Evolutionary conservation across 805 yeast genomes (phyloP).

Genomic region (Clavispora vitiphila): DNA sequence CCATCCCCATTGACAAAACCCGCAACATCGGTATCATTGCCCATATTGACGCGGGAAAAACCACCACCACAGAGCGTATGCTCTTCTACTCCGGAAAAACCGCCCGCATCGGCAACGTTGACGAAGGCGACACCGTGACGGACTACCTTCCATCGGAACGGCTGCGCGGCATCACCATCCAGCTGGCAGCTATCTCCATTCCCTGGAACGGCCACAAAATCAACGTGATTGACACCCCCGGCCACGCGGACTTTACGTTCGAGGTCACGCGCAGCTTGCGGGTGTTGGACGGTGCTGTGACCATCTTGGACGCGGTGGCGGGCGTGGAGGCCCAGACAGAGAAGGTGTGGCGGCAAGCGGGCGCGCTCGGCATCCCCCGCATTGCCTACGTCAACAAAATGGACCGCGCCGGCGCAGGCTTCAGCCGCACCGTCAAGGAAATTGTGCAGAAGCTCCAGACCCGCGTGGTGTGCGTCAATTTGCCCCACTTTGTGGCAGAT

Average conservation of each 20-base stretch:
- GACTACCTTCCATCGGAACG: constrained; percentile 89
- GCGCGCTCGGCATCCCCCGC: constrained; percentile 60
- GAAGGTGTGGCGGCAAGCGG: constrained; percentile 91
- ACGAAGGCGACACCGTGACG: constrained; percentile 94
- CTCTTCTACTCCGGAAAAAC: constrained; percentile 84
- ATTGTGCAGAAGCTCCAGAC: constrained; percentile 72
- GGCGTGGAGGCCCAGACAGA: constrained; percentile 99
- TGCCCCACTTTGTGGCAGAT: constrained; percentile 57
- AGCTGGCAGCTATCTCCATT: constrained; percentile 90
- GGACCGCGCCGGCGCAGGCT: constrained; percentile 97
- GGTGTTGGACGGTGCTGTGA: constrained; percentile 91
- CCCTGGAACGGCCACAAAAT: constrained; percentile 77
- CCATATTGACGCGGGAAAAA: constrained; percentile 98
- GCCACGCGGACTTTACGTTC: constrained; percentile 95
- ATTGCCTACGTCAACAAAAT: constrained; percentile 85
- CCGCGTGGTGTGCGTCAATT: constrained; percentile 64
- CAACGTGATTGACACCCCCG: constrained; percentile 94
- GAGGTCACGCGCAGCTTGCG: constrained; percentile 88
- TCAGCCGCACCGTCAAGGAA: constrained; percentile 82
- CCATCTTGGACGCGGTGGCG: constrained; percentile 90
- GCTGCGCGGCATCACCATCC: constrained; percentile 91
- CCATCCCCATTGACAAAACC: constrained; percentile 33
- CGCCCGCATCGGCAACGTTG: constrained; percentile 82
- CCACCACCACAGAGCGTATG: constrained; percentile 96
- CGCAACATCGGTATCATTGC: constrained; percentile 96